Evolutionary conservation across 2,329 filamentous ascomycete genomes (phyloP), one percentile per base, ranked within the genome.

Genomic region (Scedosporium aurantiacum): DNA sequence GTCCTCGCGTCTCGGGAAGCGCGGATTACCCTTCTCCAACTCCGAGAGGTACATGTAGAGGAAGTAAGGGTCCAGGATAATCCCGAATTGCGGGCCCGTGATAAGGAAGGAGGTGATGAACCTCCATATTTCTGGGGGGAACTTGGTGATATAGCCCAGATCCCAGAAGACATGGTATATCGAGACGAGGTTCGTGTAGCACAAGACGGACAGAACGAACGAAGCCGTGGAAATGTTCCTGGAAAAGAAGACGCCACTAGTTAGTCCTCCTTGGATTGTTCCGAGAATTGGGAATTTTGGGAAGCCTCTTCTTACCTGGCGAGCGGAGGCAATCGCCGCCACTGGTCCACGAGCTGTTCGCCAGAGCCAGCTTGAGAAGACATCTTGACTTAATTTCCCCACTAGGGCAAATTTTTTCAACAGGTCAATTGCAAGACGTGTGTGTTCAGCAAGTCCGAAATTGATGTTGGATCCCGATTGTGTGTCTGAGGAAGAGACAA

Each of bases 21-120:
- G 85, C 60, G 86, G 75, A 64, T 88, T 89, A 65, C 82, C 80
- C 50, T 75, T 81, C 77, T 96, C 92, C 58, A 96, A 77, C 66
- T 85, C 82, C 70, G 83, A 88, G 67, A 88, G 77, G 75, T 94
- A 95, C 65, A 82, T 86, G 76, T 87, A 96, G 66, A 94, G 67
- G 60, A 79, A 86, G 74, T 90, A 92, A 58, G 89, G 84, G 71
- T 93, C 88, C 73, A 91, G 80, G 43, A 93, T 71, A 65, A 91
- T 79, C 54, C 75, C 69, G 55, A 80, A 65, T 6, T 71, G 64
- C 2, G 71, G 67, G 7, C 70, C 68, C 6, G 76, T 74, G 63
- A 79, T 63, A 27, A 79, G 66, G 65, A 78, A 79, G 57, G 71
- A 72, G 50, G 77, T 75, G 61, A 71, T 69, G 45, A 72, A 64